phyloP scores from a whole-genome alignment of 1,139 yeast genomes.

The Lipomyces yarrowii region DNA sequence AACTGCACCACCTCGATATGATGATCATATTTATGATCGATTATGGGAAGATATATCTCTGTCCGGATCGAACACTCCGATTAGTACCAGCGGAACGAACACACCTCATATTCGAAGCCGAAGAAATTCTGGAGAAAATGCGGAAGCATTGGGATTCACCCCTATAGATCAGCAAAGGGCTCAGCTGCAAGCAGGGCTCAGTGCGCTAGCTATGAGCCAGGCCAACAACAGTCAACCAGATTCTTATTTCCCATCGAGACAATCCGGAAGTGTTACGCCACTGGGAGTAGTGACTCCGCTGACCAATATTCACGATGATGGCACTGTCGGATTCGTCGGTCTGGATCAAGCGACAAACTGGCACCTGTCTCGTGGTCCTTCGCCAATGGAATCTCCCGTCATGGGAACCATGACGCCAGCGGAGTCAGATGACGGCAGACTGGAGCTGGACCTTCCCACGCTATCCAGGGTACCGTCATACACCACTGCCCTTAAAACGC shows the following conservation, averaged over 20 bases:
- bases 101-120: constrained; percentile 47
- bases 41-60: constrained; percentile 70
- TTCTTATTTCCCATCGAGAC: constrained; percentile 30
- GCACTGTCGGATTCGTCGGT: constrained; percentile 19
- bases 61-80: constrained; percentile 60
- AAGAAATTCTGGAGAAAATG: constrained; percentile 40
- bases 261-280: constrained; percentile 27
- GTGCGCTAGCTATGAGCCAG: constrained; percentile 37
- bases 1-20: constrained; percentile 89
- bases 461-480: constrained; percentile 82
- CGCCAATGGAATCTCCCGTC: constrained; percentile 40
- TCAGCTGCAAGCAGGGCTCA: constrained; percentile 37
- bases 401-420: constrained; percentile 12
- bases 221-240: constrained; percentile 12
- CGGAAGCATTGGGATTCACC: constrained; percentile 37
- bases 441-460: constrained; percentile 49
- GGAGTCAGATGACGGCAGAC: constrained; percentile 11
- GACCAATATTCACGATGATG: constrained; percentile 12
- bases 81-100: constrained; percentile 51
- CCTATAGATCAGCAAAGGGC: constrained; percentile 37
- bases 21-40: constrained; percentile 80
- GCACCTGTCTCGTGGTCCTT: constrained; percentile 62
- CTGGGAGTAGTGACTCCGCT: constrained; percentile 27
- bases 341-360: constrained; percentile 44
- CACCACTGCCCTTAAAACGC: constrained; percentile 57